Conservation (phyloP, 2,329 filamentous ascomycete species). For the Colletotrichum gloeosporioides region DNA sequence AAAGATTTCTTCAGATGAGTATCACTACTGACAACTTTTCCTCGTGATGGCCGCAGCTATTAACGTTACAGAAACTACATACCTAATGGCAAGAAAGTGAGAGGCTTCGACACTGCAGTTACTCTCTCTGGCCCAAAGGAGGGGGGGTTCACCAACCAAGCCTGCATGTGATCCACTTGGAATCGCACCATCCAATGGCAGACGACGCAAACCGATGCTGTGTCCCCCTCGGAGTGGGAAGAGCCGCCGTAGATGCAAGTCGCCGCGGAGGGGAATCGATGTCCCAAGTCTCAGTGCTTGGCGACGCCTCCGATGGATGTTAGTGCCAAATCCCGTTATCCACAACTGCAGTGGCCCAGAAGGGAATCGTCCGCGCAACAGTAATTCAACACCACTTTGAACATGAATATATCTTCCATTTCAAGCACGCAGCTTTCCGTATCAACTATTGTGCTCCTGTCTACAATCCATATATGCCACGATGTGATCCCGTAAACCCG, state of each 20-base stretch:
- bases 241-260: background rate
- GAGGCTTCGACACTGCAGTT: background rate
- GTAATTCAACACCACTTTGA: background rate
- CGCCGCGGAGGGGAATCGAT: background rate
- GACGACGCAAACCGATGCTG: background rate
- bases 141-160: background rate
- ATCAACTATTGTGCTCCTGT: slow-evolving; percentile 14
- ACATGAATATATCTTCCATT: slow-evolving; percentile 20
- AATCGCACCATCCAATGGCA: slow-evolving; percentile 7
- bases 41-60: background rate
- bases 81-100: background rate
- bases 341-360: background rate
- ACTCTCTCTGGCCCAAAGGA: background rate
- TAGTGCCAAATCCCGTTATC: background rate
- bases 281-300: background rate
- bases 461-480: slow-evolving; percentile 23
- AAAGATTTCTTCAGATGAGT: background rate
- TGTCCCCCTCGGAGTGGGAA: background rate
- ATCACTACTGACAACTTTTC: background rate
- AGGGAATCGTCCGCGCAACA: background rate
- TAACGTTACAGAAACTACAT: background rate
- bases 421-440: slow-evolving; percentile 13
- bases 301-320: background rate
- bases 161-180: slow-evolving; percentile 9
- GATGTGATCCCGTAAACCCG: slow-evolving; percentile 31